Percentiles rank a stretch among this genome's conserved stretches.
Conservation (phyloP, 2,329 filamentous ascomycete genomes). For the Hymenoscyphus occultus region DNA sequence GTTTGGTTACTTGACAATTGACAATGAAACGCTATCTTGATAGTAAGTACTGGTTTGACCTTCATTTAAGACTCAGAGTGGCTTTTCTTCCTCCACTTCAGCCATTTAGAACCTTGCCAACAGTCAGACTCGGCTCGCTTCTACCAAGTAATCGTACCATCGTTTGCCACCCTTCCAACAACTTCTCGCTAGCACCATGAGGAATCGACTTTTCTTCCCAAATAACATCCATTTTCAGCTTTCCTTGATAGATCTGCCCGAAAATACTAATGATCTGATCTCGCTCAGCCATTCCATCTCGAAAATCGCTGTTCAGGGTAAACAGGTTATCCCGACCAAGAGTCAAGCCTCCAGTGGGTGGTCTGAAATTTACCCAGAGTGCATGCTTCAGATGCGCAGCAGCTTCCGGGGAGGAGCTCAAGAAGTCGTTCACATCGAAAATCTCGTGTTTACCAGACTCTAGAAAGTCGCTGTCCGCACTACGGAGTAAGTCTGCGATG, state of each 20-base stretch:
- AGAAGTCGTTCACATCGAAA: constrained; percentile 5
- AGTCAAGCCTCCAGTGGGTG: constrained; percentile 6
- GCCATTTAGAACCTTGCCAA: constrained; percentile 5
- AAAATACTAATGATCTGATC: constrained; percentile 5
- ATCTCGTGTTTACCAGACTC: constrained; percentile 9
- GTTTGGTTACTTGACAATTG: not conserved
- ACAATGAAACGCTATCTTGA: not conserved
- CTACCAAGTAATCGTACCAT: constrained; percentile 7
- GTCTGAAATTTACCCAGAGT: constrained; percentile 10
- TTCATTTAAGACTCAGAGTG: not conserved
- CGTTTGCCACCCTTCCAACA: constrained; percentile 4
- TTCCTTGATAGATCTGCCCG: constrained; percentile 8
- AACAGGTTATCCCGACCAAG: constrained; percentile 8
- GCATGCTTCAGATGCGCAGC: constrained; percentile 10
- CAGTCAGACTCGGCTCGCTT: constrained; percentile 6
- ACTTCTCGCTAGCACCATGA: constrained; percentile 5
- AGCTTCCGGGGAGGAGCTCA: constrained; percentile 5
- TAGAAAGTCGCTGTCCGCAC: constrained; percentile 8
- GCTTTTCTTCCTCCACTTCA: constrained; percentile 3
- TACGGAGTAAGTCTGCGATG: constrained; percentile 7
- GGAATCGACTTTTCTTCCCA: constrained; percentile 8
- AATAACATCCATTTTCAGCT: constrained; percentile 11
- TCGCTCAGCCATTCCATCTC: constrained; percentile 11
- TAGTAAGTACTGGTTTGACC: constrained; percentile 7
- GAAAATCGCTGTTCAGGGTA: constrained; percentile 9